Conservation (phyloP, 2,329 filamentous ascomycete species). For the Fusarium denticulatum region DNA sequence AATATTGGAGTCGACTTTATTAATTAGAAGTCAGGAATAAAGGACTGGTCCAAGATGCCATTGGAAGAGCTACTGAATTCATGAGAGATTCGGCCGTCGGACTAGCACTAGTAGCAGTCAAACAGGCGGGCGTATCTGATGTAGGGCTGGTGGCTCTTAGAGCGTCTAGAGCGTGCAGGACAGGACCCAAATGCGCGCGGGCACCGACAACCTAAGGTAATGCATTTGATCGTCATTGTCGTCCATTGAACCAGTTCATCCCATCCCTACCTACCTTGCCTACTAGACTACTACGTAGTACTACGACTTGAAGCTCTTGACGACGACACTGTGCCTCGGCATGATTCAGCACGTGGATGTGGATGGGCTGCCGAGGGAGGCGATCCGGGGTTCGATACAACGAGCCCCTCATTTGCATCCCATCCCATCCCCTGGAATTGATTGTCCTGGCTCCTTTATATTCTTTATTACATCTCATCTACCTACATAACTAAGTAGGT, state of each 20-base stretch:
- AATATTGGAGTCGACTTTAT: not conserved
- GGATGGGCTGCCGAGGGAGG: constrained; percentile 24
- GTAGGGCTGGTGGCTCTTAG: not conserved
- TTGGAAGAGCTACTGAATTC: not conserved
- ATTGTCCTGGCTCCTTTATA: constrained; percentile 3
- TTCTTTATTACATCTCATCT: not conserved
- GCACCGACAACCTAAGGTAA: not conserved
- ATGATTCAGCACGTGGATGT: constrained; percentile 25
- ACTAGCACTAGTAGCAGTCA: not conserved
- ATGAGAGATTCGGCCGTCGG: not conserved
- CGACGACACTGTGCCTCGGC: constrained; percentile 29
- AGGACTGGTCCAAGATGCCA: not conserved
- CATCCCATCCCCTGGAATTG: not conserved
- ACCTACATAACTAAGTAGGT: not conserved
- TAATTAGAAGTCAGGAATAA: not conserved
- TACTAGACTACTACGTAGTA: no score
- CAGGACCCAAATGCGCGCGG: not conserved
- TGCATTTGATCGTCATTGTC: not conserved
- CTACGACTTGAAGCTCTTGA: not conserved
- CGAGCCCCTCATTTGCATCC: constrained; percentile 23
- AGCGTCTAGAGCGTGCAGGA: no score
- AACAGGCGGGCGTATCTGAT: not conserved
- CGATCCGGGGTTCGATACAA: constrained; percentile 17
- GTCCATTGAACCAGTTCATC: not conserved
- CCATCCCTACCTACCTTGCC: no score